Evolutionary conservation across 23 red algal genomes (phyloP), one percentile per base, ranked within the genome.

Genomic region (Gracilaria gracilis): DNA sequence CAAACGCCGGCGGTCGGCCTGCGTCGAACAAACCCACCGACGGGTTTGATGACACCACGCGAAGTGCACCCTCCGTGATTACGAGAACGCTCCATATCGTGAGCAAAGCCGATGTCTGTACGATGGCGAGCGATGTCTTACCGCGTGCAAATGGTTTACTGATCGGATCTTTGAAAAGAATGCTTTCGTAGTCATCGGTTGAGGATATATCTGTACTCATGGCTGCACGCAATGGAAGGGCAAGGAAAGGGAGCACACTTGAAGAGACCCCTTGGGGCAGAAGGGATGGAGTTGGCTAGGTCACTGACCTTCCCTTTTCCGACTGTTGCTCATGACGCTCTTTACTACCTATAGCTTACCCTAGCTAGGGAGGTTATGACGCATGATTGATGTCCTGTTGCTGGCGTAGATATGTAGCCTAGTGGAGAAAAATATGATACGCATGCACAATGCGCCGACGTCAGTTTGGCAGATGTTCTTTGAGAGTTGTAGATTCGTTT

Each of bases 1-100:
- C 42, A 23, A 93, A 65, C 20, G 64, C 12, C 20, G 61, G 65
- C 27, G 90, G 80, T 3, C 81, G 37, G 2, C 90, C 66, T 37
- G 35, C 54, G 20, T 61, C 28, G 55, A 58, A 62, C 31, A 86
- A 59, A 39, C 40, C 72, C 21, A 19, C 44, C 16, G 80, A 57
- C 17, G 90, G 90, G 64, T 93, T 54, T 6, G 46, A 76, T 23
- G 33, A 69, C 27, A 93, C 57, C 19, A 93, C 51, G 6, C 90
- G 80, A 51, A 93, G 37, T 15, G 81, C 73, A 25, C 90, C 90
- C 46, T 93, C 90, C 23, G 75, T 86, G 48, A 93, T 61, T 29
- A 93, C 80, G 2, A 93, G 72, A 25, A 86, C 69, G 33, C 81
- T 86, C 90, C 90, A 93, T 57, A 93, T 42, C 3, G 50, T 48